These are phyloP conservation scores for Cyclotella sp. DNA, from an alignment of 108 stramenopile genomes.

Conservation along the genomic window DNA sequence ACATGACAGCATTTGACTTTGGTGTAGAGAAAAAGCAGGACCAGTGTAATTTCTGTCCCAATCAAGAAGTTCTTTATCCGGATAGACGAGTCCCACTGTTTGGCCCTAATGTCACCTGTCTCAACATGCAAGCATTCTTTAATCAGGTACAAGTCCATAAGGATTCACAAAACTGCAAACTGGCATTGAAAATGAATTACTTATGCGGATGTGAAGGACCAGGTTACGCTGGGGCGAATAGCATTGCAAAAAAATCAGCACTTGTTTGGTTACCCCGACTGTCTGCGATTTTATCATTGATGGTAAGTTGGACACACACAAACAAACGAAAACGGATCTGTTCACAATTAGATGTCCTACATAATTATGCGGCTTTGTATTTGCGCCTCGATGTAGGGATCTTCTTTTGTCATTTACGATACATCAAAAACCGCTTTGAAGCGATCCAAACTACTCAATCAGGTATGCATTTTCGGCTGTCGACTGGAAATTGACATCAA, in stretches of 20 bases:
- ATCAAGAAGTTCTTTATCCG: not conserved
- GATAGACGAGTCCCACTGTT: not conserved
- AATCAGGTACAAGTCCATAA: not conserved
- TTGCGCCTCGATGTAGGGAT: not conserved
- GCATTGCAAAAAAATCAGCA: conserved; percentile 1
- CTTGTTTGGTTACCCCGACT: conserved; percentile 28
- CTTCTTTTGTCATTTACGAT: not conserved
- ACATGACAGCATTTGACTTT: conserved; percentile 1
- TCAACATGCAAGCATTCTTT: conserved; percentile 3
- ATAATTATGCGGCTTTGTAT: not conserved
- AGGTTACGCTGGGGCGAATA: conserved; percentile 19
- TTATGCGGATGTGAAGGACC: conserved; percentile 34
- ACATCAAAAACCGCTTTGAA: not conserved
- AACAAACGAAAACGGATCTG: not conserved
- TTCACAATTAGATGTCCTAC: not conserved
- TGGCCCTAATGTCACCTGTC: not conserved
- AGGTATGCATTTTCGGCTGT: not conserved
- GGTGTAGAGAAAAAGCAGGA: not conserved
- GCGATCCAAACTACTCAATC: not conserved
- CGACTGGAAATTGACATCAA: not conserved
- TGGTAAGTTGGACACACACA: not conserved
- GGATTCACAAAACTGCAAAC: conserved; percentile 18
- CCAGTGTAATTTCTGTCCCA: not conserved
- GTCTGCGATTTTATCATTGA: conserved; percentile 12
- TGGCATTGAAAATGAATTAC: conserved; percentile 18